phyloP scores from a whole-genome alignment of 2,329 filamentous ascomycete genomes.

The Botrytis medusae region DNA sequence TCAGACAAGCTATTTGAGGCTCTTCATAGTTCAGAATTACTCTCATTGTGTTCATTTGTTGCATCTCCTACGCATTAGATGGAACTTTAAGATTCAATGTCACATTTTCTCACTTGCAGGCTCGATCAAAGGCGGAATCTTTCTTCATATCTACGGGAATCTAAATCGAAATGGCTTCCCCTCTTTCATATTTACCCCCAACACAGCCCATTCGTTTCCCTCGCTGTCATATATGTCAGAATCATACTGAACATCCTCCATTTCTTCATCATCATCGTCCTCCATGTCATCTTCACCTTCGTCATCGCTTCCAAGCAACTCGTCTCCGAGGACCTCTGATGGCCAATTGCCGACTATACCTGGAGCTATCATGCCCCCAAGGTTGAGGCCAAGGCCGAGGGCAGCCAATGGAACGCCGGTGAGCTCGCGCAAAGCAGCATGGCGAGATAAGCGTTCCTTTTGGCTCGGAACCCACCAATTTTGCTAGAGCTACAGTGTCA shows the following conservation, averaged over 20 bases:
- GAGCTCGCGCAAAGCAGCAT: not conserved
- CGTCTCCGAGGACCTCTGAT: not conserved
- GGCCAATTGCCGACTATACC: not conserved
- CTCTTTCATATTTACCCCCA: not conserved
- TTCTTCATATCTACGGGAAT: too few species aligned
- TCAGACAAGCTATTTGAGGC: too few species aligned
- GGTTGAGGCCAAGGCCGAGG: not conserved
- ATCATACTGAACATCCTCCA: not conserved
- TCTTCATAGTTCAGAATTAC: too few species aligned
- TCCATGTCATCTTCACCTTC: not conserved
- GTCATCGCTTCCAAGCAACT: not conserved
- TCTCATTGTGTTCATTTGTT: too few species aligned
- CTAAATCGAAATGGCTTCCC: too few species aligned
- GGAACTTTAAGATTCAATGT: too few species aligned
- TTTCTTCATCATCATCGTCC: not conserved
- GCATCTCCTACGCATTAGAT: too few species aligned
- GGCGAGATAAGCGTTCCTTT: not conserved
- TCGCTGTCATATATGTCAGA: conserved; percentile 11
- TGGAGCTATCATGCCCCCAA: too few species aligned
- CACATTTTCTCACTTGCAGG: too few species aligned
- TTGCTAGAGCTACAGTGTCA: not conserved
- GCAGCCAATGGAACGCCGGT: not conserved
- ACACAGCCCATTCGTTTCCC: conserved; percentile 16
- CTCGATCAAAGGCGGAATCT: too few species aligned
- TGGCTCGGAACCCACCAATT: not conserved